Percentiles rank a stretch among this genome's conserved stretches.
These are phyloP conservation scores for Chrysosphaeria jannelii DNA, from an alignment of 2,329 filamentous ascomycete genomes.

Conservation along the genomic window DNA sequence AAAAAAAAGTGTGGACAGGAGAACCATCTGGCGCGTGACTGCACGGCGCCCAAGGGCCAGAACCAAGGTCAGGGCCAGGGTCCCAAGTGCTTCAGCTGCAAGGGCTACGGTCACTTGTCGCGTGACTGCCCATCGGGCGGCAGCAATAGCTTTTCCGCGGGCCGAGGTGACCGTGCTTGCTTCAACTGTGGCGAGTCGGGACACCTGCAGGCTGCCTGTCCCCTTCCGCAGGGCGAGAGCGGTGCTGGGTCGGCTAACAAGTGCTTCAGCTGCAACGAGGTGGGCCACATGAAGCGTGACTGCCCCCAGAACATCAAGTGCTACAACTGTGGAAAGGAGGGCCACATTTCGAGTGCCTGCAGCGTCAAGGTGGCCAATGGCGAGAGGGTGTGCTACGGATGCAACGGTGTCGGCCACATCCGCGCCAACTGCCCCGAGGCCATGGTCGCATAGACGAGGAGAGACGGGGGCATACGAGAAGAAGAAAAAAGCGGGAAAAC, in stretches of 20 bases:
- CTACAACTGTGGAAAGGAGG: constrained; percentile 93
- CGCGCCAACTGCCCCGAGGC: constrained; percentile 85
- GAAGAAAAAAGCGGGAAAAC: constrained; percentile 1
- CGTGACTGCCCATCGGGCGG: constrained; percentile 65
- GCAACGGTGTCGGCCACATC: constrained; percentile 56
- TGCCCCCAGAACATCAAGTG: constrained; percentile 98
- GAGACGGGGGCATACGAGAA: not conserved
- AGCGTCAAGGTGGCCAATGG: constrained; percentile 60
- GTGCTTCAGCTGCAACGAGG: constrained; percentile 94
- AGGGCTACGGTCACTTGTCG: constrained; percentile 57
- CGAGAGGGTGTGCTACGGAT: constrained; percentile 98
- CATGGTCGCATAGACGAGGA: no score
- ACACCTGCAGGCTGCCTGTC: constrained; percentile 84
- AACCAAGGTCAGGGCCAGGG: no score
- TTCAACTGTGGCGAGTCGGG: constrained; percentile 88
- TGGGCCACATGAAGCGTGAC: constrained; percentile 86
- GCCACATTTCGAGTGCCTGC: constrained; percentile 88
- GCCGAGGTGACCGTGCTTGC: constrained; percentile 13
- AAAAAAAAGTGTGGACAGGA: no score
- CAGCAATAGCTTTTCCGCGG: constrained; percentile 3
- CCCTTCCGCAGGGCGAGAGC: constrained; percentile 19
- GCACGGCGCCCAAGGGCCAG: no score
- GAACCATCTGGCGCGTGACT: no score
- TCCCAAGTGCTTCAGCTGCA: constrained; percentile 66
- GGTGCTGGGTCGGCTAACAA: constrained; percentile 25